These are phyloP conservation scores for Ascochyta koolunga DNA, from an alignment of 2,329 filamentous ascomycete species.

Conservation along the genomic window DNA sequence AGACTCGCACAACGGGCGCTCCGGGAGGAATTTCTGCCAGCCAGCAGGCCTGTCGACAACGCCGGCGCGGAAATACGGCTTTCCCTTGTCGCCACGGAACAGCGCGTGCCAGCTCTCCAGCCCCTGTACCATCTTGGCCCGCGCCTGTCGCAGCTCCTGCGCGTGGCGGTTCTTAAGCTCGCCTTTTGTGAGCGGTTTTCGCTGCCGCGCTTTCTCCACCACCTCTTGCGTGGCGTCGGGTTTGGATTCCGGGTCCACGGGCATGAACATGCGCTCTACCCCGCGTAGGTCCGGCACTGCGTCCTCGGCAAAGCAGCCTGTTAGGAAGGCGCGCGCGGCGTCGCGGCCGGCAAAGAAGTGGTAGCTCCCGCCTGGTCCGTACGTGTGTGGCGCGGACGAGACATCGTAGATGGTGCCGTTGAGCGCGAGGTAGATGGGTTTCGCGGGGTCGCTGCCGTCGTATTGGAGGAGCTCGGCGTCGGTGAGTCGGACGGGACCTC, in stretches of 20 bases:
- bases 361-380: constrained; percentile 80
- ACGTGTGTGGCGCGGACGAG: constrained; percentile 59
- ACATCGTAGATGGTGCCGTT: constrained; percentile 90
- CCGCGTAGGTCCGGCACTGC: constrained; percentile 83
- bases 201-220: constrained; percentile 34
- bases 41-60: constrained; percentile 68
- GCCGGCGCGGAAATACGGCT: constrained; percentile 83
- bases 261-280: constrained; percentile 81
- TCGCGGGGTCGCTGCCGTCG: constrained; percentile 75
- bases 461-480: constrained; percentile 74
- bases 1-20: constrained; percentile 70
- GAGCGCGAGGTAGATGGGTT: constrained; percentile 88
- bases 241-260: constrained; percentile 63
- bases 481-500: constrained; percentile 71
- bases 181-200: constrained; percentile 30
- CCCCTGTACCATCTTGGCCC: constrained; percentile 67
- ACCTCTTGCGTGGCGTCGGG: constrained; percentile 28
- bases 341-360: constrained; percentile 85
- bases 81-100: constrained; percentile 70
- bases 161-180: constrained; percentile 60
- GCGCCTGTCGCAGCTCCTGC: constrained; percentile 69
- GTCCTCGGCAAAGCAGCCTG: constrained; percentile 89
- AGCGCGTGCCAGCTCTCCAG: constrained; percentile 84
- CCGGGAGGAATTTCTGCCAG: constrained; percentile 64
- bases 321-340: constrained; percentile 86